These are phyloP conservation scores for Lepidium aucheri DNA, from an alignment of 345 rosid species.

Conservation along the genomic window DNA sequence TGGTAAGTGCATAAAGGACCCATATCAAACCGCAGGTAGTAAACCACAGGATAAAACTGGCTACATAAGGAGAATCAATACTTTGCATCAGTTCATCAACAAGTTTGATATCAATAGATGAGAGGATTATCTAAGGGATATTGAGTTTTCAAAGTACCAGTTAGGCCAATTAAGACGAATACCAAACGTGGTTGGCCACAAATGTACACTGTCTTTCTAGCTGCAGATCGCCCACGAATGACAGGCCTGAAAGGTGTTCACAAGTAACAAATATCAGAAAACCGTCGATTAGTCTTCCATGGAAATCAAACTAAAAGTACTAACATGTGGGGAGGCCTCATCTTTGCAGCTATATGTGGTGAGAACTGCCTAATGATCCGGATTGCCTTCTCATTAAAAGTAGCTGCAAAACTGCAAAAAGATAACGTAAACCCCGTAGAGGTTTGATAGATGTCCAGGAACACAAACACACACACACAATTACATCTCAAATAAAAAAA, in stretches of 20 bases:
- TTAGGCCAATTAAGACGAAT: constrained; percentile 22
- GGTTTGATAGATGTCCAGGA: not conserved
- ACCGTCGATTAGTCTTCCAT: not conserved
- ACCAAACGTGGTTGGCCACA: constrained; percentile 33
- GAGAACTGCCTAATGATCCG: constrained; percentile 84
- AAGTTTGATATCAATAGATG: not conserved
- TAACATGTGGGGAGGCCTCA: constrained; percentile 92
- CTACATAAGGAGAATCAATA: constrained; percentile 12
- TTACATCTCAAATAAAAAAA: not conserved
- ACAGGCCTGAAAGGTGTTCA: constrained; percentile 26
- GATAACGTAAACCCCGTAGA: not conserved
- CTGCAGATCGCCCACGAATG: constrained; percentile 29
- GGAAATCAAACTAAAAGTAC: constrained; percentile 13
- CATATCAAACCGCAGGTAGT: constrained; percentile 24
- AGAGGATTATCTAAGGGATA: not conserved
- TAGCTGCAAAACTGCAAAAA: constrained; percentile 73
- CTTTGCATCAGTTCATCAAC: not conserved
- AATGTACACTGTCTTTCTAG: constrained; percentile 26
- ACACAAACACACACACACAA: not conserved
- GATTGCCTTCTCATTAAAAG: constrained; percentile 75
- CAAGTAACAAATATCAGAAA: not conserved
- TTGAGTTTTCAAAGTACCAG: constrained; percentile 1
- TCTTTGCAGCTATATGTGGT: constrained; percentile 93
- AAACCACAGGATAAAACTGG: constrained; percentile 26
- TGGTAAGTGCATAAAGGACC: constrained; percentile 24